Conservation (phyloP, 2,329 filamentous ascomycete species). For the Fusarium poae region DNA sequence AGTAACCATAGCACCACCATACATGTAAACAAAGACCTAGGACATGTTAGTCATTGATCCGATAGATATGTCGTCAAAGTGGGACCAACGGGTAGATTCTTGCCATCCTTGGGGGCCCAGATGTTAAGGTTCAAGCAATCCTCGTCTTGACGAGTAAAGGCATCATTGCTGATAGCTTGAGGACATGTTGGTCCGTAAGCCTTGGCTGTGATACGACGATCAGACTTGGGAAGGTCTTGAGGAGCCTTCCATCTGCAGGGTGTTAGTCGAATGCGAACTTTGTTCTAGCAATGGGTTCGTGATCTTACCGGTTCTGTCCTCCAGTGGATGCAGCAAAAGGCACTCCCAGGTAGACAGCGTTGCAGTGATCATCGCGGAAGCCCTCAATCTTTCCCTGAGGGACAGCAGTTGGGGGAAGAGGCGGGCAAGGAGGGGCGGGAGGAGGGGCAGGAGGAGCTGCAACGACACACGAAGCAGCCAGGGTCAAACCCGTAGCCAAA, state of each 20-base stretch:
- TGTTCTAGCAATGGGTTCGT: not conserved
- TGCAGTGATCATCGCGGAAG: conserved; percentile 53
- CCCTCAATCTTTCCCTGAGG: conserved; percentile 53
- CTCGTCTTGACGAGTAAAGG: conserved; percentile 48
- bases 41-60: not conserved
- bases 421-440: conserved; percentile 5
- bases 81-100: conserved; percentile 48
- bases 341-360: conserved; percentile 56
- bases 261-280: conserved; percentile 14
- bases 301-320: conserved; percentile 52
- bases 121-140: conserved; percentile 61
- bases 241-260: conserved; percentile 41
- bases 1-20: conserved; percentile 53
- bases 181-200: conserved; percentile 45
- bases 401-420: conserved; percentile 31
- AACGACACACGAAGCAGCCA: conserved; percentile 34
- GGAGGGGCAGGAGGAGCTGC: not conserved
- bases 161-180: conserved; percentile 37
- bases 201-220: conserved; percentile 21
- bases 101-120: conserved; percentile 48
- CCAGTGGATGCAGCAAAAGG: conserved; percentile 57
- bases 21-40: conserved; percentile 57
- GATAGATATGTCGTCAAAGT: not conserved
- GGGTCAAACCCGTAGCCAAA: conserved; percentile 27
- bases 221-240: conserved; percentile 35